Evolutionary conservation across 2,329 filamentous ascomycete genomes (phyloP).

Genomic region (Venturia oleaginea): DNA sequence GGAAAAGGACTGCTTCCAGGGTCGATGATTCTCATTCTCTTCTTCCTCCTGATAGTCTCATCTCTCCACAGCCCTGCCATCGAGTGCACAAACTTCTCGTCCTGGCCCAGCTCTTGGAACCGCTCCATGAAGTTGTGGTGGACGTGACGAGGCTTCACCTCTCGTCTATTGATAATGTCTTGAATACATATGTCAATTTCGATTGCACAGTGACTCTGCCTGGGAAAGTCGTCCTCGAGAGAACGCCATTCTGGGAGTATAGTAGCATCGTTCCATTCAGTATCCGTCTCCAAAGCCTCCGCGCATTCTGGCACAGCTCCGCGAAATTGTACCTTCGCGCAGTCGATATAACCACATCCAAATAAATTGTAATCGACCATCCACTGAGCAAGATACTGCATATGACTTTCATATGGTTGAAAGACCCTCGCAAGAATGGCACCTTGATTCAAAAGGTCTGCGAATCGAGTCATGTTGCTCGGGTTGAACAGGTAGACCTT

Average conservation of each 20-base stretch:
- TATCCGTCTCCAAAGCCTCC: constrained; percentile 50
- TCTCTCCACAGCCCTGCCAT: constrained; percentile 92
- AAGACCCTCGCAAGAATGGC: constrained; percentile 74
- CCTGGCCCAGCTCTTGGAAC: constrained; percentile 49
- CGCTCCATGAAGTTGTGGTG: constrained; percentile 84
- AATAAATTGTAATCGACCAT: constrained; percentile 98
- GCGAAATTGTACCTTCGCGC: constrained; percentile 61
- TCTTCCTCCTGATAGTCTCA: constrained; percentile 70
- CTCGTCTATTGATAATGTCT: constrained; percentile 72
- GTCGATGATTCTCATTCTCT: constrained; percentile 53
- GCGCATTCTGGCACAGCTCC: constrained; percentile 62
- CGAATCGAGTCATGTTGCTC: constrained; percentile 72
- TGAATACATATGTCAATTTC: constrained; percentile 87
- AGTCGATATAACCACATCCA: constrained; percentile 80
- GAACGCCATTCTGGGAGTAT: constrained; percentile 52
- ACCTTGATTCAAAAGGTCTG: constrained; percentile 80
- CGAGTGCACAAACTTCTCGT: constrained; percentile 81
- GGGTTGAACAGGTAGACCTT: constrained; percentile 95
- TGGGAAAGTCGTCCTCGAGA: constrained; percentile 55
- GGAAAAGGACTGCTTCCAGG: constrained; percentile 69
- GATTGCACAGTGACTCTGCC: constrained; percentile 77
- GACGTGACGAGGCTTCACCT: constrained; percentile 65
- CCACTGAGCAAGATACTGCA: constrained; percentile 90
- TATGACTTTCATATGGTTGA: constrained; percentile 88
- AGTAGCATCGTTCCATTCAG: constrained; percentile 73